Evolutionary conservation across 345 rosid genomes (phyloP), one percentile per base, ranked within the genome.

Genomic region (Lepidium africanum): DNA sequence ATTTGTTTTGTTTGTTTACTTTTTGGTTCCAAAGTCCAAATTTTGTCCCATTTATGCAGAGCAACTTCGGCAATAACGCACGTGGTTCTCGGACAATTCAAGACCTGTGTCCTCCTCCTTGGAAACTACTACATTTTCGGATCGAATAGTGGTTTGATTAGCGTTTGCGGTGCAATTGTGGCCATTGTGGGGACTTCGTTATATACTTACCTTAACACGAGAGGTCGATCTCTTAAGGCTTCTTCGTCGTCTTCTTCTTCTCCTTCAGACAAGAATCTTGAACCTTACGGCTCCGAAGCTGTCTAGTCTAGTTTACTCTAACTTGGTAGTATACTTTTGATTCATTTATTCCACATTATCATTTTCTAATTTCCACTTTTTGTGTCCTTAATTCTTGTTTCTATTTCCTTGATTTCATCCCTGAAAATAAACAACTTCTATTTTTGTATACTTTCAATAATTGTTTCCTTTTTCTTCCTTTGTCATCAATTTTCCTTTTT

Each of bases 21-120:
- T n/a, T n/a, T n/a, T n/a, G 21, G 64, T 39, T 48, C 3, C 30
- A 0, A 49, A 12, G 55, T 39, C 35, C 9, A 19, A 36, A 12
- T 1, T 41, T 8, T 37, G 36, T 19, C 38, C 12, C 49, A 16
- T 36, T 6, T 19, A 7, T 41, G 10, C 74, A 72, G 80, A 63
- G 80, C 80, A 14, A 77, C 80, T 25, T 77, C 77, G 30, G 80
- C 80, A 10, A 72, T 72, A 4, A 65, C 80, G 5, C 80, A 77
- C 7, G 80, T 77, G 9, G 80, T 77, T 1, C 48, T 77, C 0
- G 80, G 80, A 48, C 77, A 77, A 10, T 77, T 77, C 71, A 77
- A 77, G 60, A 77, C 80, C 0, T 77, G 80, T 61, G 77, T 77
- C 23, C 63, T 77, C 7, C 77, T 72, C 6, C 74, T 77, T 37